Evolutionary conservation across 2,329 filamentous ascomycete genomes (phyloP).

Genomic region (Penicillium fuscoglaucum): DNA sequence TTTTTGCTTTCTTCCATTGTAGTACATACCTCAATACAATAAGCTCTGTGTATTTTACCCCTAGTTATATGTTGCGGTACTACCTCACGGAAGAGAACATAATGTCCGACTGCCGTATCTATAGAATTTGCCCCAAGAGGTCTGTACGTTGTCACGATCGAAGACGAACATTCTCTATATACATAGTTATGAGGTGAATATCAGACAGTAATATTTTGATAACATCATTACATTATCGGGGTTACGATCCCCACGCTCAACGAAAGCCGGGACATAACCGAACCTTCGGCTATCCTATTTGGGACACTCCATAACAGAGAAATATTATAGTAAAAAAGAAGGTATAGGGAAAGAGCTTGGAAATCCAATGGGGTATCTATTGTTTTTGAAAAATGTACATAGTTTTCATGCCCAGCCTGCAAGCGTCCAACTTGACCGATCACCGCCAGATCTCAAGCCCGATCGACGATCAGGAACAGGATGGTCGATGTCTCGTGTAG

Average conservation of each 20-base stretch:
- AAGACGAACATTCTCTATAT: not conserved
- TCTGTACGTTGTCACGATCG: not conserved
- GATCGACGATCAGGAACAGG: conserved; percentile 43
- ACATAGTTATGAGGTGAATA: not conserved
- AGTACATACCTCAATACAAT: not conserved
- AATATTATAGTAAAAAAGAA: too few relatives aligned
- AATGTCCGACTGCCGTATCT: not conserved
- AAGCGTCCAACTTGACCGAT: conserved; percentile 52
- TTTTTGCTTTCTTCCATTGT: not conserved
- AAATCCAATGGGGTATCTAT: conserved; percentile 25
- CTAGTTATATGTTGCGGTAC: not conserved
- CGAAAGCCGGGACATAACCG: conserved; percentile 3
- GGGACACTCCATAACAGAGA: not conserved
- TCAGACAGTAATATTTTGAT: not conserved
- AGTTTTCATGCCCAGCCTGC: conserved; percentile 47
- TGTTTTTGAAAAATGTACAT: conserved; percentile 17
- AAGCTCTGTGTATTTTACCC: not conserved
- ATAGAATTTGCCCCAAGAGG: not conserved
- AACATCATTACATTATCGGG: not conserved
- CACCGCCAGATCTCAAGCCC: conserved; percentile 40
- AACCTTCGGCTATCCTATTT: not conserved
- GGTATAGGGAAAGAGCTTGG: not conserved
- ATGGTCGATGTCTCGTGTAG: conserved; percentile 45
- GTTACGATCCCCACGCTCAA: not conserved
- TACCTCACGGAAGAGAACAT: not conserved